Evolutionary conservation across 192 early-diverging fungal species (phyloP).

Genomic region (Kappamyces sp.): DNA sequence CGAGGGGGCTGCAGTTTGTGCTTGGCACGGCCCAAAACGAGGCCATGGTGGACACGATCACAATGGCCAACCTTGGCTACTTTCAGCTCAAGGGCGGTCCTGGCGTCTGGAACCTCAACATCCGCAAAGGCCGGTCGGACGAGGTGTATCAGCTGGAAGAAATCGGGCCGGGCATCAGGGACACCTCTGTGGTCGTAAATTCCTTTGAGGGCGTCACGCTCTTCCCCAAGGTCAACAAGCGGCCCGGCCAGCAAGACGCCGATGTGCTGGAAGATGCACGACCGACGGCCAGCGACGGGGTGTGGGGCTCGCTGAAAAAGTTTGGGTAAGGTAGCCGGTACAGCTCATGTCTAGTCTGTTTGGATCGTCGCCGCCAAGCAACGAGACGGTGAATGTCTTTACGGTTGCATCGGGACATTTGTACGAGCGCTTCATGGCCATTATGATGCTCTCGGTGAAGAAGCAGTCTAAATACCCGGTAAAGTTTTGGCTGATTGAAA

Average conservation of each 20-base stretch:
- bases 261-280: conserved; percentile 54
- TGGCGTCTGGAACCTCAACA: conserved; percentile 75
- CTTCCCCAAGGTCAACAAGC: conserved; percentile 73
- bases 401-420: conserved; percentile 96
- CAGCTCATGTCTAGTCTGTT: conserved; percentile 7
- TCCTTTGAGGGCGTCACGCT: conserved; percentile 78
- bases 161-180: conserved; percentile 29
- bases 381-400: conserved; percentile 84
- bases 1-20: conserved; percentile 84
- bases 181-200: conserved; percentile 50
- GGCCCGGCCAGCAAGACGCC: conserved; percentile 70
- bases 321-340: neutral
- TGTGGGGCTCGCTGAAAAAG: too few species aligned
- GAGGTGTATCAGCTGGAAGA: conserved; percentile 72
- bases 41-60: conserved; percentile 80
- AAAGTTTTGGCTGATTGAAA: conserved; percentile 98
- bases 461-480: conserved; percentile 80
- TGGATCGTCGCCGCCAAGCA: conserved; percentile 3
- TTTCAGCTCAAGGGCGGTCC: conserved; percentile 91
- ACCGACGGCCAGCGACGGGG: neutral
- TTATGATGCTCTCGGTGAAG: conserved; percentile 94
- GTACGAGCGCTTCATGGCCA: conserved; percentile 94
- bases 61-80: conserved; percentile 99
- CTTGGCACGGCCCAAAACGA: conserved; percentile 63
- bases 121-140: conserved; percentile 74